Percentiles rank a stretch among this genome's conserved stretches.
These are phyloP conservation scores for Diddensiella caesifluorescens DNA, from an alignment of 805 yeast genomes.

Conservation along the genomic window DNA sequence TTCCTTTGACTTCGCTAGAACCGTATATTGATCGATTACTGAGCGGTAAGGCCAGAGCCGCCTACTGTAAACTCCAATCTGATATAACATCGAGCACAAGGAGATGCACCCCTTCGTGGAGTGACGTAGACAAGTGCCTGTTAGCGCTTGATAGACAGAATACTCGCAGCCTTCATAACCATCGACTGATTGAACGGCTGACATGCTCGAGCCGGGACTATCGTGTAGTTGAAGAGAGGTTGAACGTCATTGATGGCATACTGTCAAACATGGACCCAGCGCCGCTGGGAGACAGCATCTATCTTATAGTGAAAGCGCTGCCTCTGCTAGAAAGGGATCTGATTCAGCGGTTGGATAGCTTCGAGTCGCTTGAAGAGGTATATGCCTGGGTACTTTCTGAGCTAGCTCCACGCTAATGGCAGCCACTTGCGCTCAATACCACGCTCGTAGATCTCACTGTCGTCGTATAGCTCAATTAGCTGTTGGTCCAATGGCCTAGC, in stretches of 20 bases:
- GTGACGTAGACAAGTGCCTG: slow-evolving; percentile 5
- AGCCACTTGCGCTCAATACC: slow-evolving; percentile 53
- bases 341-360: too few species aligned
- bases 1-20: slow-evolving; percentile 3
- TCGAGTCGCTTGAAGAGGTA: too few species aligned
- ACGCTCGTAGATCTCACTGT: slow-evolving; percentile 48
- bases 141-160: slow-evolving; percentile 5
- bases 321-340: too few species aligned
- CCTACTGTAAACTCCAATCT: slow-evolving; percentile 2
- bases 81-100: background rate
- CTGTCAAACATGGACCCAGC: slow-evolving; percentile 11
- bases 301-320: too few species aligned
- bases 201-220: too few species aligned
- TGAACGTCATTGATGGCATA: too few species aligned
- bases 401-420: slow-evolving; percentile 56
- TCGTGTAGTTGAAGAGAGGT: too few species aligned
- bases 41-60: slow-evolving; percentile 5
- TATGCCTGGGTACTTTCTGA: background rate
- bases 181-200: too few species aligned
- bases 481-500: slow-evolving; percentile 95
- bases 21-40: slow-evolving; percentile 9
- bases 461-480: slow-evolving; percentile 85
- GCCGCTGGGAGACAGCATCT: slow-evolving; percentile 15
- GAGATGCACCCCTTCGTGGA: slow-evolving; percentile 12
- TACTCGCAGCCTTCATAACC: too few species aligned